Evolutionary conservation across 257 asterid genomes (phyloP).

Genomic region (Perilla frutescens): DNA sequence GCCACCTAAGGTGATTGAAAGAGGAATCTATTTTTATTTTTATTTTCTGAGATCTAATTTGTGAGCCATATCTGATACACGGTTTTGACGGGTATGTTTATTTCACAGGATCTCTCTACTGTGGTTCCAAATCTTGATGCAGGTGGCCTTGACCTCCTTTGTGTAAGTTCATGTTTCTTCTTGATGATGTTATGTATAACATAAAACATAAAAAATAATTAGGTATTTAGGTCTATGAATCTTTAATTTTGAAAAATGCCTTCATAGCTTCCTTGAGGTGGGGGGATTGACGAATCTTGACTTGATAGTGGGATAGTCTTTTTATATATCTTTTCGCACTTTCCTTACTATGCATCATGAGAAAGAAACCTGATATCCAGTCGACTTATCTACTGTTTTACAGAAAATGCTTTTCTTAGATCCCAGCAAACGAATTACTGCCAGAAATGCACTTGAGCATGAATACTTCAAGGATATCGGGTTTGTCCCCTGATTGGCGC

Average conservation of each 20-base stretch:
- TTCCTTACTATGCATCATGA: conserved; percentile 8
- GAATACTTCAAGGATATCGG: conserved; percentile 91
- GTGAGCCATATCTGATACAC: neutral
- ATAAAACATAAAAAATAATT: neutral
- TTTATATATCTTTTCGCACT: neutral
- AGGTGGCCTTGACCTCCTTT: conserved; percentile 82
- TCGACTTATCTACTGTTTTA: conserved; percentile 23
- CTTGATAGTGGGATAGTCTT: neutral
- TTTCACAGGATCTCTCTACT: conserved; percentile 73
- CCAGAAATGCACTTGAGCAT: conserved; percentile 89
- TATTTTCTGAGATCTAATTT: neutral
- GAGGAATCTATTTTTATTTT: neutral
- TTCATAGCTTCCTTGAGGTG: neutral
- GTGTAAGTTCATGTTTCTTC: conserved; percentile 57
- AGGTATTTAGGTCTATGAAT: neutral
- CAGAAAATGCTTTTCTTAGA: conserved; percentile 84
- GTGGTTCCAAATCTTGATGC: conserved; percentile 79
- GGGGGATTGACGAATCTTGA: neutral
- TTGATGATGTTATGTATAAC: conserved; percentile 11
- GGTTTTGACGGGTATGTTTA: conserved; percentile 22
- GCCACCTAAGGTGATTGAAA: conserved; percentile 73
- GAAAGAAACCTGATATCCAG: conserved; percentile 15
- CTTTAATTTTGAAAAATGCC: neutral
- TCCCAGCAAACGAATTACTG: conserved; percentile 91
- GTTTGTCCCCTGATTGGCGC: conserved; percentile 58